These are phyloP conservation scores for Sporothrix euskadiensis DNA, from an alignment of 2,329 filamentous ascomycete genomes.

Conservation along the genomic window DNA sequence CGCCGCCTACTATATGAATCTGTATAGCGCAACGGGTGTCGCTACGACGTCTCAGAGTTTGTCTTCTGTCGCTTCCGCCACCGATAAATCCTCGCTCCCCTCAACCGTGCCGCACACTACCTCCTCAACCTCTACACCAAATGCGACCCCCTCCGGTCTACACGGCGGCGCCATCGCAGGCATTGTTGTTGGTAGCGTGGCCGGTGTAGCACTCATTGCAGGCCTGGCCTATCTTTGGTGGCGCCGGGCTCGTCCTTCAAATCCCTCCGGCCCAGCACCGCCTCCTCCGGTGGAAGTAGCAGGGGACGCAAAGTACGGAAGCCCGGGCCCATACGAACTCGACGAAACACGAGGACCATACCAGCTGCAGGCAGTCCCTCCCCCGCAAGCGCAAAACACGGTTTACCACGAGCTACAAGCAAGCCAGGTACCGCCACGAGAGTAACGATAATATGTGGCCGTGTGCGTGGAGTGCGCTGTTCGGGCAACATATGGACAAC, in stretches of 20 bases:
- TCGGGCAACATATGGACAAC: background rate
- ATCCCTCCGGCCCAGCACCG: background rate
- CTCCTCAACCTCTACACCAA: background rate
- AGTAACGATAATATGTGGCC: background rate
- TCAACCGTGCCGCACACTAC: background rate
- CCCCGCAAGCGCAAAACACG: background rate
- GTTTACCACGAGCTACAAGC: background rate
- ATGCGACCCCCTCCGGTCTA: background rate
- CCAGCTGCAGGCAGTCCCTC: background rate
- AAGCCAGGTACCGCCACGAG: background rate
- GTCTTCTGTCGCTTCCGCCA: background rate
- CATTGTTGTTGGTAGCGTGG: background rate
- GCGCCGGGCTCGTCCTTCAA: background rate
- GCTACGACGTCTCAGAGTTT: too few relatives aligned
- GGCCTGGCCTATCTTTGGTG: background rate
- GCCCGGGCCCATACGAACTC: background rate
- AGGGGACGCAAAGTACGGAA: background rate
- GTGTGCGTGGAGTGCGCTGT: background rate
- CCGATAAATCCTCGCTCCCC: background rate
- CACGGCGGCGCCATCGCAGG: constrained; percentile 14
- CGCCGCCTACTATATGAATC: background rate
- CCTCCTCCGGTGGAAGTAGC: background rate
- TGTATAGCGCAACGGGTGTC: background rate
- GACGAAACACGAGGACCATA: background rate
- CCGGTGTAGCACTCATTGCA: background rate